Evolutionary conservation across 2,329 filamentous ascomycete species (phyloP).

Genomic region (Verticillium klebahnii): DNA sequence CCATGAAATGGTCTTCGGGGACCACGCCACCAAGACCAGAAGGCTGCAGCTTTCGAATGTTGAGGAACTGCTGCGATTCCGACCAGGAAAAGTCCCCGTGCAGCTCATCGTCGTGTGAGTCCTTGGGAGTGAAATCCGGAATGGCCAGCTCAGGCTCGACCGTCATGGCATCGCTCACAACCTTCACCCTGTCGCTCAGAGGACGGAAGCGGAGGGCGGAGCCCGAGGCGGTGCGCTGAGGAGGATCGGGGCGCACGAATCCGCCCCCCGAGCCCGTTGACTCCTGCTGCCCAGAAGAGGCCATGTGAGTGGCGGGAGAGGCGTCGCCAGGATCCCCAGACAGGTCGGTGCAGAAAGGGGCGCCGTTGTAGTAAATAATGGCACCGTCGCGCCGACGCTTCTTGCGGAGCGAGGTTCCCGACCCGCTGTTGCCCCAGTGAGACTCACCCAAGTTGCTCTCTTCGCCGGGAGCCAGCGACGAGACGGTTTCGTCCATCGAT

Average conservation of each 20-base stretch:
- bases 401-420: conserved; percentile 40
- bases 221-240: conserved; percentile 43
- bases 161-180: conserved; percentile 13
- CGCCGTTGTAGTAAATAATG: conserved; percentile 79
- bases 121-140: conserved; percentile 21
- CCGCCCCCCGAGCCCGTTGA: conserved; percentile 15
- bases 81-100: conserved; percentile 40
- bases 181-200: conserved; percentile 33
- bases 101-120: conserved; percentile 29
- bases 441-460: conserved; percentile 46
- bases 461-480: conserved; percentile 41
- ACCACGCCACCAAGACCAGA: conserved; percentile 55
- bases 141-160: conserved; percentile 23
- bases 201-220: conserved; percentile 46
- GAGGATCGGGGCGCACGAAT: conserved; percentile 1
- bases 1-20: conserved; percentile 60
- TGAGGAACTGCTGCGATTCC: conserved; percentile 31
- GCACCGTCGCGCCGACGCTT: conserved; percentile 63
- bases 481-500: conserved; percentile 43
- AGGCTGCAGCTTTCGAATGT: conserved; percentile 42
- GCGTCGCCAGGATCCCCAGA: conserved; percentile 58
- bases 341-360: conserved; percentile 75
- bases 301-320: conserved; percentile 44
- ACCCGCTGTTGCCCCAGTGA: conserved; percentile 41
- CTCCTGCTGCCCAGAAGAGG: conserved; percentile 35